Evolutionary conservation across 2,329 filamentous ascomycete genomes (phyloP), one percentile per base, ranked within the genome.

Genomic region (Ophiocordyceps camponoti-rufipedis): DNA sequence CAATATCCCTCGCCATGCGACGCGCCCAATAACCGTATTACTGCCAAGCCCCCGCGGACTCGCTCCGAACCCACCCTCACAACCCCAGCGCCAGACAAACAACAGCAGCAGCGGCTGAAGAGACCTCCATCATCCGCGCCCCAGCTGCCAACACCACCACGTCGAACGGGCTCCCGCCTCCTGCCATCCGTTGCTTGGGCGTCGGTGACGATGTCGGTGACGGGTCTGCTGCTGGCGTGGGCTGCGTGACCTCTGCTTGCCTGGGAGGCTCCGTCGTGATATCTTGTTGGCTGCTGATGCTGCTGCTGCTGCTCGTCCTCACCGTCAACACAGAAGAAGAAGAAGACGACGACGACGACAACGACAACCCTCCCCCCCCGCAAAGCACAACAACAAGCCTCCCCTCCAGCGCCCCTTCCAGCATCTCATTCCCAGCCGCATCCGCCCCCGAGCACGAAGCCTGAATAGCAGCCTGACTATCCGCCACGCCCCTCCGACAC

Each of bases 381-480:
- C 66, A 69, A 5, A 68, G 51, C 2, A 62, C 49, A 7, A 52
- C 51, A n/a, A 63, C 55, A 7, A 69, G 54, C 32, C 60, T 56
- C 3, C 63, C 65, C 18, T 52, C 47, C 45, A 65, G 52, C 1
- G 59, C 63, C 35, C 61, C 58, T 5, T 56, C 58, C 13, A 70
- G 49, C 12, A 70, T 49, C 2, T 66, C 61, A 14, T 56, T 51
- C 0, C 50, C 43, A 16, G 55, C 48, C 1, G 53, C 49, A 10
- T 51, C 46, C 9, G 60, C 53, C 12, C 46, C 48, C 5, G 44
- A 39, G 42, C 61, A 63, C 0, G 53, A 52, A 11, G 51, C 43
- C 42, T 56, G 53, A 16, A 65, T 57, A 28, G 50, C 54, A 6
- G 41, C 47, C 41, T 65, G 50, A n/a, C 54, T 52, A 8, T 48